Conservation (phyloP, 192 early-diverging fungal species). For the Entophlyctis luteolus region DNA sequence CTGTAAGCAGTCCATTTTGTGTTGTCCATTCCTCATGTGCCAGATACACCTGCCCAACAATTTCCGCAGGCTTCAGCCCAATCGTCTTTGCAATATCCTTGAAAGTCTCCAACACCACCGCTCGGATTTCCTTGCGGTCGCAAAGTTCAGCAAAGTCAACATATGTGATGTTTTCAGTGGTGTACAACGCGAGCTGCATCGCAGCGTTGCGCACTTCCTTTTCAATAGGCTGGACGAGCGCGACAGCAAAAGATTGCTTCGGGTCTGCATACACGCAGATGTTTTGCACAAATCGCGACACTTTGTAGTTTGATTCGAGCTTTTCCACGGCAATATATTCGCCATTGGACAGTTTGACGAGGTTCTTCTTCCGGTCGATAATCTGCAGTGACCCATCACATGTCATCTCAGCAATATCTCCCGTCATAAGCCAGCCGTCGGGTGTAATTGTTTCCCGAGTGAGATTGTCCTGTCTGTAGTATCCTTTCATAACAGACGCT, state of each 20-base stretch:
- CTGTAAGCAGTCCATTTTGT: slow-evolving; percentile 79
- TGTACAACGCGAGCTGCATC: slow-evolving; percentile 5
- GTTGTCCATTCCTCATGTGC: slow-evolving; percentile 83
- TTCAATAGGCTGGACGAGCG: slow-evolving; percentile 67
- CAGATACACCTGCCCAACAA: slow-evolving; percentile 63
- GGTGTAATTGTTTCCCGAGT: slow-evolving; percentile 62
- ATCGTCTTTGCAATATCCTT: slow-evolving; percentile 55
- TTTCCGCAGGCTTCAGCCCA: slow-evolving; percentile 70
- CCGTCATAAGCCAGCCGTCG: slow-evolving; percentile 83
- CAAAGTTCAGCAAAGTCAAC: slow-evolving; percentile 45
- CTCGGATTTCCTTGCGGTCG: slow-evolving; percentile 20
- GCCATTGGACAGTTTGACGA: neutral
- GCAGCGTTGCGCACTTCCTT: slow-evolving; percentile 26
- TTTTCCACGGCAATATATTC: slow-evolving; percentile 82
- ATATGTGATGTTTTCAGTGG: slow-evolving; percentile 33
- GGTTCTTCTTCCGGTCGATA: slow-evolving; percentile 78
- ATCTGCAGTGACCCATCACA: slow-evolving; percentile 64
- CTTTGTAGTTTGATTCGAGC: slow-evolving; percentile 84
- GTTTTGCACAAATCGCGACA: slow-evolving; percentile 64
- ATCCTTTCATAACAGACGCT: slow-evolving; percentile 67
- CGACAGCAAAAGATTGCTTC: slow-evolving; percentile 66
- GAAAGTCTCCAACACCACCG: slow-evolving; percentile 53
- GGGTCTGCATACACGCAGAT: slow-evolving; percentile 62
- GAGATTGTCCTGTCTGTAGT: slow-evolving; percentile 65
- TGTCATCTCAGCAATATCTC: slow-evolving; percentile 78